Base-by-base conservation (phyloP, 2,329 filamentous ascomycete genomes). In the Aspergillus ochraceoroseus region DNA sequence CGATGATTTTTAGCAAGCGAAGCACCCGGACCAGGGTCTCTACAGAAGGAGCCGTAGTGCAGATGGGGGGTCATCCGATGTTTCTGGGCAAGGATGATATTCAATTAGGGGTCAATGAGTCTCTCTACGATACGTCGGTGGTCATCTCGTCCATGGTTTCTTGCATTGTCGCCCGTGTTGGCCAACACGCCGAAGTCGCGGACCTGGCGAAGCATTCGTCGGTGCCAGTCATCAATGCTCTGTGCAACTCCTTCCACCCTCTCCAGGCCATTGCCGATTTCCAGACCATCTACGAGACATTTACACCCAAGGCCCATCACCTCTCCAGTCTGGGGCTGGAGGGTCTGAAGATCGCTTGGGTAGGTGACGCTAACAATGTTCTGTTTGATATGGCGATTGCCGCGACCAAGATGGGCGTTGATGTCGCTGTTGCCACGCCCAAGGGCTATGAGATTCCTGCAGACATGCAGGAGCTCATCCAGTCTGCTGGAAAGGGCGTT, bases 281-380 rank as follows among this genome's bases (percentile, higher is more conserved):
- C 66, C 75, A 95, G 45, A 96, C 92, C 18, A 82, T 98, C 37
- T 75, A 85, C 61, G 90, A 96, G 69, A 72, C 75, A 1, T 87
- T 89, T 63, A 74, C 76, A 1, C 70, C 73, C 17, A 65, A 63
- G 34, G 60, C 60, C 6, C 58, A 58, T 38, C 46, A 54, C 7
- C 41, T 61, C 9, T 58, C 63, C 9, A 70, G 71, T 37, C 73
- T 94, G 5, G 85, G 86, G 1, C 72, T 94, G 3, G 77, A 86
- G 52, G 87, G 87, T 1, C 67, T 95, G 56, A 96, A 95, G 69
- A 78, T 96, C 47, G 90, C 92, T 11, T 98, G 92, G 92, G 75
- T 98, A 31, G 90, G 90, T 38, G 90, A 98, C 62, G 87, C 88
- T 7, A 98, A 96, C 71, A 98, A 98, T 55, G 90, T 98, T 18